Percentiles rank a stretch among this genome's conserved stretches.
phyloP scores from a whole-genome alignment of 805 yeast species.

The Candida maesae region DNA sequence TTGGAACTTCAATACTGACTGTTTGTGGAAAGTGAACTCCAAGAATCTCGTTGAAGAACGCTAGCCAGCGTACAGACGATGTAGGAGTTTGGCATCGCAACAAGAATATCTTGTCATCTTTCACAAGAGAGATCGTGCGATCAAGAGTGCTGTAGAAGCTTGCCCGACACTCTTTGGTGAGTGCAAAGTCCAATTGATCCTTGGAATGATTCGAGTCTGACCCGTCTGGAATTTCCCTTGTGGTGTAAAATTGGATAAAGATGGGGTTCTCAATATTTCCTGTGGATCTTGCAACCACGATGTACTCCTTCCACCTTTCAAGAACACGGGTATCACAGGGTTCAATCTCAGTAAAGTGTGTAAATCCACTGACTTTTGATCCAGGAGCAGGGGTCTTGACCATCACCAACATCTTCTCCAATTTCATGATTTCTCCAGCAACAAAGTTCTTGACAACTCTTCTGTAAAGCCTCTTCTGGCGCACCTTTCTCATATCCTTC shows the following conservation, averaged over 20 bases:
- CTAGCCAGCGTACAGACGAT: conserved; percentile 61
- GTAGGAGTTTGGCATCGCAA: conserved; percentile 50
- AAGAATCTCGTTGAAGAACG: conserved; percentile 47
- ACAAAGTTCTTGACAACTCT: conserved; percentile 32
- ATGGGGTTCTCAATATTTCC: conserved; percentile 50
- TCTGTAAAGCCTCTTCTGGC: conserved; percentile 21
- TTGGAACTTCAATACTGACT: conserved; percentile 46
- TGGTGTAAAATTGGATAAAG: conserved; percentile 57
- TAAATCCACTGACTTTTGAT: conserved; percentile 23
- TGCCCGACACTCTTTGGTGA: conserved; percentile 35
- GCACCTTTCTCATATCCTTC: conserved; percentile 14
- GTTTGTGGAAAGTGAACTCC: conserved; percentile 41
- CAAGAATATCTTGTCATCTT: conserved; percentile 41
- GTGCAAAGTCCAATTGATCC: conserved; percentile 28
- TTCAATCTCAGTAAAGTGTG: conserved; percentile 45
- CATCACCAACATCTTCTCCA: conserved; percentile 67
- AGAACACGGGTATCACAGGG: conserved; percentile 49
- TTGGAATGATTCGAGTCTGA: conserved; percentile 15
- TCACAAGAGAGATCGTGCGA: conserved; percentile 57
- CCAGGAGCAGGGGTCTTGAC: conserved; percentile 36
- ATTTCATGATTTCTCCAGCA: conserved; percentile 60
- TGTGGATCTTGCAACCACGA: conserved; percentile 67
- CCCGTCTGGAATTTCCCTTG: conserved; percentile 32
- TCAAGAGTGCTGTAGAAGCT: conserved; percentile 64
- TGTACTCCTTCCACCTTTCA: conserved; percentile 79